Base-by-base conservation (phyloP, 2,329 filamentous ascomycete genomes). In the Aspergillus pseudoterreus region DNA sequence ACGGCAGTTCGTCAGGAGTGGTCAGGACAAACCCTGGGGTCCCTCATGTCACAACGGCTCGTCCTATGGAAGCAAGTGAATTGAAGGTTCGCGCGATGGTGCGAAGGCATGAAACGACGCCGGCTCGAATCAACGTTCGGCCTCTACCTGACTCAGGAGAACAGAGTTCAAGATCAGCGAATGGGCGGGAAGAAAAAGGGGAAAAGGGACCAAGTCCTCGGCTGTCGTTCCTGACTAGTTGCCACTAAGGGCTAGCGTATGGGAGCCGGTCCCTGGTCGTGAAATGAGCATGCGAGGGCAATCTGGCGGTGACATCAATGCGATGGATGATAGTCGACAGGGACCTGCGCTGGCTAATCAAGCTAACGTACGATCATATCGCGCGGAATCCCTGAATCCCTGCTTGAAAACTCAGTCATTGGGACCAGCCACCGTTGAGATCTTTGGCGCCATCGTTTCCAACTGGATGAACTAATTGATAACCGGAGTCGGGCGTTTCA, bases 1-100 rank as follows among this genome's bases (percentile, higher is more conserved):
- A 24, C 46, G 46, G 43, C 35, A 51, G 44, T 54, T 50, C 52
- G 52, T 51, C 39, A 44, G 50, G 45, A 47, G 45, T 48, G 15
- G 38, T 21, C 44, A 44, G 11, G 21, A 6, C 39, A 41, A 51
- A 47, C 39, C 33, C 32, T 41, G 19, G 45, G 50, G 39, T n/a
- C 17, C 39, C 42, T 43, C 21, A 47, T 44, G 41, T 47, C 33
- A 15, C 21, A 30, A 21, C 21, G 17, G 44, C 39, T 35, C 30
- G 15, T 32, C 49, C 44, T 46, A 51, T 51, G 38, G 32, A 27
- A 46, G 32, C 21, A 27, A 19, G 9, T 15, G 22, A 45, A 12
- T 39, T 33, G 27, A n/a, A 49, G 19, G 27, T 44, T 32, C 12
- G 32, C 4, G 11, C 30, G 36, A 39, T 27, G 42, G 39, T 46